These are phyloP conservation scores for Allomyces arbusculus DNA, from an alignment of 192 early-diverging fungal genomes.

Conservation along the genomic window DNA sequence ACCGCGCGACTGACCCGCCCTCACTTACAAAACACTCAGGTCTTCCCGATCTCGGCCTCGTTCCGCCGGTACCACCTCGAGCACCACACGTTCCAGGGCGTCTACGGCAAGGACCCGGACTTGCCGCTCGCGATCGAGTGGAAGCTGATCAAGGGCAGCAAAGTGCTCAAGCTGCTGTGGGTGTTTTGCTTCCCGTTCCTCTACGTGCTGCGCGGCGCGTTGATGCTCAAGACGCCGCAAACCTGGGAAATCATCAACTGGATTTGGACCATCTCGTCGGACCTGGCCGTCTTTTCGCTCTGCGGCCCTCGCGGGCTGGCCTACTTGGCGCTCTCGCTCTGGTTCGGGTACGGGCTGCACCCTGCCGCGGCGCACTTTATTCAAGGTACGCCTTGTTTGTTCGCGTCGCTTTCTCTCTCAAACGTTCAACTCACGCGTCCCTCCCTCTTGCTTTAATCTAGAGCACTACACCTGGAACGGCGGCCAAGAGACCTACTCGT, in stretches of 20 bases:
- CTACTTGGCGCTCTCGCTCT: constrained; percentile 45
- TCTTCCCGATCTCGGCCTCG: constrained; percentile 49
- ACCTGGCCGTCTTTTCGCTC: constrained; percentile 27
- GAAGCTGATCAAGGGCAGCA: constrained; percentile 46
- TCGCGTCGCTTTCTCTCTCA: too few relatives aligned
- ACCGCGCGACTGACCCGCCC: too few relatives aligned
- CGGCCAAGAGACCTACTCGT: constrained; percentile 89
- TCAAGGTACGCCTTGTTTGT: constrained; percentile 27
- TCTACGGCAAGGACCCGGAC: constrained; percentile 80
- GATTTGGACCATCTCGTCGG: constrained; percentile 36
- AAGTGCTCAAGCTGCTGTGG: constrained; percentile 51
- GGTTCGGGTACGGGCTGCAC: constrained; percentile 71
- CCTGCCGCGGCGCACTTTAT: constrained; percentile 89
- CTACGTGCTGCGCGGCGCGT: constrained; percentile 59
- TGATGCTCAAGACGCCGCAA: constrained; percentile 40
- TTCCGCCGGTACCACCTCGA: constrained; percentile 80
- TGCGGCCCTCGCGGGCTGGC: constrained; percentile 42
- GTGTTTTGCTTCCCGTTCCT: constrained; percentile 69
- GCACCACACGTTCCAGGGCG: constrained; percentile 94
- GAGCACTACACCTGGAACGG: constrained; percentile 90
- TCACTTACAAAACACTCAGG: too few relatives aligned
- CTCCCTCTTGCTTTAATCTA: too few relatives aligned
- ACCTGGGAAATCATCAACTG: constrained; percentile 63
- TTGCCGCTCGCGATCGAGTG: constrained; percentile 75
- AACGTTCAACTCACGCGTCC: too few relatives aligned